Base-by-base conservation (phyloP, 352 stramenopile species). In the Pythium sukuiense region DNA sequence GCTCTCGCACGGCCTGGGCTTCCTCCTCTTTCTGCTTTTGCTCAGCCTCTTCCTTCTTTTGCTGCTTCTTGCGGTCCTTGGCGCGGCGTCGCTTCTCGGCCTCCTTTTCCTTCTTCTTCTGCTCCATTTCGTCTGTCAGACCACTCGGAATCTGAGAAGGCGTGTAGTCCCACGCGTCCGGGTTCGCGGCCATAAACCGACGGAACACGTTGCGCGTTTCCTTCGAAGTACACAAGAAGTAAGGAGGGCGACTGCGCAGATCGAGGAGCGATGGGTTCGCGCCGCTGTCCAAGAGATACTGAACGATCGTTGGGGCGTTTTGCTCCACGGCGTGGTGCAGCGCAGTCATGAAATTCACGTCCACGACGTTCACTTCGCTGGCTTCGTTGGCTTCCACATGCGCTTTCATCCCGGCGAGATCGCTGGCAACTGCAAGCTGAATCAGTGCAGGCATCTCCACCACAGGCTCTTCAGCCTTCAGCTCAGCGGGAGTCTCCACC, bases 141-240 rank as follows among this genome's bases (percentile, higher is more conserved):
- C 67, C 82, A 39, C 85, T 81, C 0, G 88, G 86, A 39, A 96
- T 93, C 59, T 93, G 83, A 8, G 85, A 83, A 20, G 61, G 59
- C 0, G 67, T 52, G 67, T 94, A 96, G 59, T 95, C 79, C 82
- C 85, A 96, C 46, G 76, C 72, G 37, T 97, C 84, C 12, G 91
- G 89, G 41, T 97, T 70, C 37, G 82, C 76, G 0, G 76, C 87
- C 69, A 97, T 85, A 55, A 90, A 97, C 13, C 85, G 84, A 35
- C 95, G 91, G 75, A 98, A 98, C 24, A 83, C 85, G 67, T 98
- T 97, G 43, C 95, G 86, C 0, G 86, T 71, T 58, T 96, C 93
- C 59, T 98, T 97, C 7, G 83, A 76, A 9, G 58, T 69, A 55
- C 93, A 96, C 6, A 98, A 35, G 53, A 96, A 98, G 66, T 98